Percentiles rank a stretch among this genome's conserved stretches.
These are phyloP conservation scores for Pyrenophora tritici-repentis DNA, from an alignment of 2,329 filamentous ascomycete species.

Conservation along the genomic window DNA sequence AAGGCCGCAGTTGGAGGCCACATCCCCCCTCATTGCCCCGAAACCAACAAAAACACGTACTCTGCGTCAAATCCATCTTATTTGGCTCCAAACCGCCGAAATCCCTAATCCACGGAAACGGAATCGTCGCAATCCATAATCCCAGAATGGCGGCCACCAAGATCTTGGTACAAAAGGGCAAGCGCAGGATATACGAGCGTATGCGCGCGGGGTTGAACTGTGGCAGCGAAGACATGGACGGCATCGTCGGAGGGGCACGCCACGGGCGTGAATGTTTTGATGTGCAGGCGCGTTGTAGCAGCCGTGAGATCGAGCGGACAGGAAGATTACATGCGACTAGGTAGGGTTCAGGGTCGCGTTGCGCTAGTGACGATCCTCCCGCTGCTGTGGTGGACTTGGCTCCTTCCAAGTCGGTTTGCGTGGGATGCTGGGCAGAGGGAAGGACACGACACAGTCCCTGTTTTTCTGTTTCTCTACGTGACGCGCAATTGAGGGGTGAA, in stretches of 20 bases:
- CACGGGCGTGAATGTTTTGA: conserved; percentile 11
- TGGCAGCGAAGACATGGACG: conserved; percentile 52
- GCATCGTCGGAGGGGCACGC: conserved; percentile 20
- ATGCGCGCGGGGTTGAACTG: conserved; percentile 74
- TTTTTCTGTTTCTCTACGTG: conserved; percentile 4
- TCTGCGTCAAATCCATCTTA: conserved; percentile 70
- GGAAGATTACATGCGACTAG: conserved; percentile 13
- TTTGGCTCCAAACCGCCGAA: conserved; percentile 82
- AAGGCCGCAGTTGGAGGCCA: not conserved
- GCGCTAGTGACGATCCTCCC: conserved; percentile 23
- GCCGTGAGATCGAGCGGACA: conserved; percentile 9
- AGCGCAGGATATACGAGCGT: conserved; percentile 78
- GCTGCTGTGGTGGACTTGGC: conserved; percentile 9
- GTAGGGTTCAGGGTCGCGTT: conserved; percentile 17
- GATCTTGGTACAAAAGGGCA: conserved; percentile 85
- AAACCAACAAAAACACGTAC: conserved; percentile 58
- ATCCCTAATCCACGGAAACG: conserved; percentile 72
- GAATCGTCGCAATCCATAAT: conserved; percentile 72
- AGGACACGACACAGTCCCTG: conserved; percentile 16
- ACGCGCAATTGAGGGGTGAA: conserved; percentile 13
- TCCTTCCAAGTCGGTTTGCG: conserved; percentile 17
- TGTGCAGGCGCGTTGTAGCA: conserved; percentile 19
- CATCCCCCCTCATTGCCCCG: not conserved
- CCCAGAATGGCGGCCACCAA: conserved; percentile 69
- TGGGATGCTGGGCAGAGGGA: conserved; percentile 19